These are phyloP conservation scores for Aspergillus heteromorphus DNA, from an alignment of 495 filamentous ascomycete species.

Conservation along the genomic window DNA sequence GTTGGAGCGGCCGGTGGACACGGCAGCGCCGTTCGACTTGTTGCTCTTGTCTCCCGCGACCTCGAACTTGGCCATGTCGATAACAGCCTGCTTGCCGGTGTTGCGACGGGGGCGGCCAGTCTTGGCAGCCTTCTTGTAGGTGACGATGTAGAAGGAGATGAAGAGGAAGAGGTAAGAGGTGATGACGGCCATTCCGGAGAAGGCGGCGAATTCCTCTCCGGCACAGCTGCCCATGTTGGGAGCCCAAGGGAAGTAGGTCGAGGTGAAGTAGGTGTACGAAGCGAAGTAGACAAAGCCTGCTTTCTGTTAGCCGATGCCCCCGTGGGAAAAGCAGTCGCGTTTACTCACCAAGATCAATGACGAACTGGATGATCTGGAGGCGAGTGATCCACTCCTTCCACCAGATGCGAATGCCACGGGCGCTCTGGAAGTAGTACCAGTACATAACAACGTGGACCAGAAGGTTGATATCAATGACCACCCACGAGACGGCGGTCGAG, in stretches of 20 bases:
- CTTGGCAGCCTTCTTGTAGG: slow-evolving; percentile 85
- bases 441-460: slow-evolving; percentile 68
- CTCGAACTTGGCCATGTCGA: slow-evolving; percentile 52
- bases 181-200: slow-evolving; percentile 86
- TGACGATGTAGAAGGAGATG: slow-evolving; percentile 97
- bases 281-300: slow-evolving; percentile 90
- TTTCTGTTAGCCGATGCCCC: slow-evolving; percentile 8
- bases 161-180: slow-evolving; percentile 94
- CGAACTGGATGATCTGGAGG: slow-evolving; percentile 54
- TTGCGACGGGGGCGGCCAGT: slow-evolving; percentile 46
- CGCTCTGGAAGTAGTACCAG: slow-evolving; percentile 61
- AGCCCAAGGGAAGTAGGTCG: slow-evolving; percentile 80
- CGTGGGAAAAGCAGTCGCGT: not conserved
- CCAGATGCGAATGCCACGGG: slow-evolving; percentile 54
- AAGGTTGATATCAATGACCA: slow-evolving; percentile 62
- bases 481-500: slow-evolving; percentile 63
- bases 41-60: slow-evolving; percentile 25
- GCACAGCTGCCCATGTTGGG: slow-evolving; percentile 82
- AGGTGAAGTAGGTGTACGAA: slow-evolving; percentile 91
- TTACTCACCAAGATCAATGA: slow-evolving; percentile 51
- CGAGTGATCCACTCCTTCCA: slow-evolving; percentile 58
- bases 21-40: slow-evolving; percentile 31
- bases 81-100: slow-evolving; percentile 46
- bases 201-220: slow-evolving; percentile 95
- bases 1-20: slow-evolving; percentile 36